Evolutionary conservation across 192 early-diverging fungal genomes (phyloP).

Genomic region (Backusella psychrophila): DNA sequence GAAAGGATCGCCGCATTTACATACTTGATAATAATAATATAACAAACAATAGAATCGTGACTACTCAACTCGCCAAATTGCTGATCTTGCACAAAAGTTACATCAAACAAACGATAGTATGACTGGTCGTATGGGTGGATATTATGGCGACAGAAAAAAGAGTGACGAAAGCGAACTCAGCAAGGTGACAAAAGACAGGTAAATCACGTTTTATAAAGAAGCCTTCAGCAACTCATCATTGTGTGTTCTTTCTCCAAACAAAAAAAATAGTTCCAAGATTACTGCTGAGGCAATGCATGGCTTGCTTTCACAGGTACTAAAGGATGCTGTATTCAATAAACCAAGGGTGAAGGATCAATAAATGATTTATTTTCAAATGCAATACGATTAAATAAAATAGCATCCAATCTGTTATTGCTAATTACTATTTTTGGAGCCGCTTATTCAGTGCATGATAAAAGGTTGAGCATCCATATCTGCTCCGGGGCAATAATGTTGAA

Average conservation of each 20-base stretch:
- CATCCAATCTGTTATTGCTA: no score
- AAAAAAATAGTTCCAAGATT: slow-evolving; percentile 62
- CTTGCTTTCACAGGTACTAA: slow-evolving; percentile 81
- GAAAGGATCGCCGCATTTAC: no score
- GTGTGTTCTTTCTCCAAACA: background rate
- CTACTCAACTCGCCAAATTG: slow-evolving; percentile 74
- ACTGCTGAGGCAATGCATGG: slow-evolving; percentile 79
- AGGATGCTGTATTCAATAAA: slow-evolving; percentile 73
- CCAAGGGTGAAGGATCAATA: background rate
- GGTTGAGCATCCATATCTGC: no score
- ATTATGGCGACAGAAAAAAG: slow-evolving; percentile 49
- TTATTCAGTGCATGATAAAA: no score
- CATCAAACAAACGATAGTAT: slow-evolving; percentile 68
- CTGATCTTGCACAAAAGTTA: slow-evolving; percentile 80
- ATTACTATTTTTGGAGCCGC: no score
- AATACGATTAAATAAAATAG: background rate
- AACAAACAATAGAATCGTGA: slow-evolving; percentile 65
- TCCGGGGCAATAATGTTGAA: no score
- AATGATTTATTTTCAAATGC: background rate
- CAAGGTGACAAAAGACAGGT: slow-evolving; percentile 73
- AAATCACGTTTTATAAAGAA: background rate
- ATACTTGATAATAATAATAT: background rate
- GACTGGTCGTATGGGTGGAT: slow-evolving; percentile 43
- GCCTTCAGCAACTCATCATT: background rate
- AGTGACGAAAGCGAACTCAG: slow-evolving; percentile 60